phyloP scores from a whole-genome alignment of 768 basidiomycete genomes.

The Phlegmacium glaucopus region DNA sequence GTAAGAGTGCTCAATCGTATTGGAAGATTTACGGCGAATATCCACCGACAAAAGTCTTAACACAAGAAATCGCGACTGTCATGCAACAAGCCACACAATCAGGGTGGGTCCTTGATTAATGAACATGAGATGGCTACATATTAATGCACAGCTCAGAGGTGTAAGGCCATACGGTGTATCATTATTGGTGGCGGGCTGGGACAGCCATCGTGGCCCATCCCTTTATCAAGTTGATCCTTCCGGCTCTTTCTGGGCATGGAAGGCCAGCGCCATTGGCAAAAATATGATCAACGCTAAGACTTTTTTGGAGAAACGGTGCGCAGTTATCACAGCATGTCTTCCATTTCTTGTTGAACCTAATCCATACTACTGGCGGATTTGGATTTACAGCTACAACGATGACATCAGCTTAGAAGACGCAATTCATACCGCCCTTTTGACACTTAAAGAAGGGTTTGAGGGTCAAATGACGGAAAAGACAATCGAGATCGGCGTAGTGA shows the following conservation, averaged over 20 bases:
- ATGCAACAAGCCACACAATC: constrained; percentile 99
- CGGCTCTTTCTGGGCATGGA: constrained; percentile 99
- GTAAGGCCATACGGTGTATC: constrained; percentile 99
- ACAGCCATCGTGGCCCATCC: constrained; percentile 89
- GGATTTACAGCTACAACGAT: constrained; percentile 83
- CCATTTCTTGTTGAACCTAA: constrained; percentile 13
- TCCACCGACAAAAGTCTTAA: constrained; percentile 92
- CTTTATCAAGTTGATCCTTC: constrained; percentile 99
- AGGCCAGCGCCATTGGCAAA: constrained; percentile 99
- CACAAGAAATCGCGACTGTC: constrained; percentile 95
- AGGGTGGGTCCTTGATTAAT: constrained; percentile 55
- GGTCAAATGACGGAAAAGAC: constrained; percentile 99
- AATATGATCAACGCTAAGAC: constrained; percentile 99
- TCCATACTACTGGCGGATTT: constrained; percentile 16
- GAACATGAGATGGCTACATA: constrained; percentile 14
- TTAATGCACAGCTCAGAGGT: constrained; percentile 60
- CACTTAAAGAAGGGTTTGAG: constrained; percentile 98
- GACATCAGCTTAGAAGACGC: constrained; percentile 98
- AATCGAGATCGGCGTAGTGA: constrained; percentile 96
- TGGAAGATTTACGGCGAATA: constrained; percentile 99
- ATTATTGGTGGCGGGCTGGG: constrained; percentile 95
- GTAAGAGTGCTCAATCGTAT: constrained; percentile 98
- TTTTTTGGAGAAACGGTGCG: constrained; percentile 96
- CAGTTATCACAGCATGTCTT: constrained; percentile 14
- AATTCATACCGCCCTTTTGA: constrained; percentile 96